Percentiles rank a stretch among this genome's conserved stretches.
phyloP scores from a whole-genome alignment of 1,284 basidiomycete species.

The Gymnopus androsaceus region DNA sequence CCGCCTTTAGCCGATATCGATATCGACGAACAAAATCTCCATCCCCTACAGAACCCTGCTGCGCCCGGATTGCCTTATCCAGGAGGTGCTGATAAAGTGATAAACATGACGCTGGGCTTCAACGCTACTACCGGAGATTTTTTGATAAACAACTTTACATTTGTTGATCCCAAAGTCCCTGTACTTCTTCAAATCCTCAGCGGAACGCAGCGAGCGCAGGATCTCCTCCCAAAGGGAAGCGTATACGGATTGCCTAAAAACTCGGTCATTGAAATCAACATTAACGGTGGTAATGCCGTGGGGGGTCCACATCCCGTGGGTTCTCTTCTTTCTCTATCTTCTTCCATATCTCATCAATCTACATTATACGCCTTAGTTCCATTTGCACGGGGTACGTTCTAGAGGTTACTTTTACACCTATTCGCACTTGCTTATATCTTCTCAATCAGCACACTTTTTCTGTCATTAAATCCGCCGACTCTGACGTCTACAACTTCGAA shows the following conservation, averaged over 20 bases:
- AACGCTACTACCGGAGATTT: slow-evolving; percentile 26
- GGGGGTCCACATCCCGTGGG: slow-evolving; percentile 33
- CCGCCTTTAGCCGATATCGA: slow-evolving; percentile 14
- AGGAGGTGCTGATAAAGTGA: slow-evolving; percentile 38
- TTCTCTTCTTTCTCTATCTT: too few species aligned
- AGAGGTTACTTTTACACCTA: background rate
- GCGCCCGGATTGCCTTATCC: slow-evolving; percentile 33
- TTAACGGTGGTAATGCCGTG: slow-evolving; percentile 35
- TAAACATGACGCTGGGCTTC: slow-evolving; percentile 30
- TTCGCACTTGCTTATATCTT: background rate
- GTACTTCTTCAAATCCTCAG: slow-evolving; percentile 56
- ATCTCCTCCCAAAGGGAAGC: slow-evolving; percentile 46
- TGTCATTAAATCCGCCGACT: slow-evolving; percentile 28
- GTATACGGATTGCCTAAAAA: slow-evolving; percentile 48
- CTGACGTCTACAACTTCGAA: slow-evolving; percentile 30
- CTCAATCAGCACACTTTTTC: slow-evolving; percentile 42
- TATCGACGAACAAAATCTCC: slow-evolving; percentile 35
- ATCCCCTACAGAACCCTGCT: slow-evolving; percentile 26
- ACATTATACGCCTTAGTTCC: too few species aligned
- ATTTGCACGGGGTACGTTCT: slow-evolving; percentile 41
- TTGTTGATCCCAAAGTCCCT: slow-evolving; percentile 40
- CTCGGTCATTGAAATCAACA: slow-evolving; percentile 46
- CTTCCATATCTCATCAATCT: too few species aligned
- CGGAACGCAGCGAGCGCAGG: slow-evolving; percentile 41
- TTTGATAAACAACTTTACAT: slow-evolving; percentile 37